Evolutionary conservation across 2,329 filamentous ascomycete genomes (phyloP), one percentile per base, ranked within the genome.

Genomic region (Cercospora berteroae): DNA sequence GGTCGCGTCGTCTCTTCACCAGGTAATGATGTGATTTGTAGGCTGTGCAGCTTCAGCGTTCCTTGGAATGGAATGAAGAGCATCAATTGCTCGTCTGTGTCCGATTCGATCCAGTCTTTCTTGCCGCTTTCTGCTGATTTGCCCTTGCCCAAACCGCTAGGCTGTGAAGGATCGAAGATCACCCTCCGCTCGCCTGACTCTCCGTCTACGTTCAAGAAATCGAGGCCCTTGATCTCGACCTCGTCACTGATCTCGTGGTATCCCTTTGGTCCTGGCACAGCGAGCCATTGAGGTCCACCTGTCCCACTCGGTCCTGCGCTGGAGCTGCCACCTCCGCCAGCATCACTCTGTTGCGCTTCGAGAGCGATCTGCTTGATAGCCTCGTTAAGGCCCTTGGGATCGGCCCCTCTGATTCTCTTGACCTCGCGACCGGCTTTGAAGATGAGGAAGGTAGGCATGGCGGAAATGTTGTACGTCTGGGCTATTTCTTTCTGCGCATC

Each of bases 31-130:
- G 95, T 98, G 75, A 99, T 88, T 81, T 98, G 84, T 65, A 87
- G 81, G 10, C 93, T 94, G 81, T 97, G 94, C 61, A 98, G 86
- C 83, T 98, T 99, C 71, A 97, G 79, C 58, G 89, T 92, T 33
- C 90, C 88, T 79, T 94, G 90, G 81, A 99, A 97, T 0, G 95
- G 94, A 66, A 96, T 85, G 80, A 90, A 98, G 57, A 99, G 86
- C 86, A 98, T 91, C 69, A 99, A 83, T 83, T 99, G 95, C 81
- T 98, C 94, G 77, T 99, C 95, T 39, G 94, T 96, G 77, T 97
- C 94, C 79, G 93, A 97, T 83, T 97, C 92, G 23, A 98, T 89
- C 90, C 92, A 98, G 80, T 99, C 94, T 77, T 81, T 80, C 72
- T 78, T 80, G 10, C 87, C 88, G 29, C 78, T 79, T 36, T 82